Evolutionary conservation across 2,329 filamentous ascomycete species (phyloP), one percentile per base, ranked within the genome.

Genomic region (Nemania serpens): DNA sequence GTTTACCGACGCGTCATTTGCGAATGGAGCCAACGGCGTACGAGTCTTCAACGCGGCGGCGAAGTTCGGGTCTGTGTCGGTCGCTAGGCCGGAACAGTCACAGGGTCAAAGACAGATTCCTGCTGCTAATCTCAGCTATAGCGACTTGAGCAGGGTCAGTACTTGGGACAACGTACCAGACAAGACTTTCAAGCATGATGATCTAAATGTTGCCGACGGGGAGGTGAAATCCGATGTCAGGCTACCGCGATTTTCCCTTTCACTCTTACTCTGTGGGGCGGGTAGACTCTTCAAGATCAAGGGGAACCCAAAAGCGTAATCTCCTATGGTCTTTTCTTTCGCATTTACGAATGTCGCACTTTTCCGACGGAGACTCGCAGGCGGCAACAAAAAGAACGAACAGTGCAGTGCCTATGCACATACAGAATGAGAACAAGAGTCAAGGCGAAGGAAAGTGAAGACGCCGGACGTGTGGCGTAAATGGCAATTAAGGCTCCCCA

Each of bases 41-140:
- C 56, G 10, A 56, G 62, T 34, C 63, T 67, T 41, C 51, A 57
- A 5, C 22, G 49, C 54, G 13, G 62, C 64, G 6, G 58, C 55
- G 9, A 52, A 50, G 36, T 73, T 75, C 52, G 69, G 70, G 1
- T 60, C 63, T 10, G 58, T 75, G 7, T 73, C 71, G 1, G 69
- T 75, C 5, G 61, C 67, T 3, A 67, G 62, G 34, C 61, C 68
- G 52, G 59, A 2, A 48, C n/a, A 1, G 10, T 55, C n/a, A 20
- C 3, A 20, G 18, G 22, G 5, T 2, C 34, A 13, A 42, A 20
- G 10, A 47, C 15, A 20, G 18, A 20, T 34, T 4, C 7, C 41
- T 11, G 43, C n/a, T 45, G 15, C 25, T 29, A 29, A 7, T 29
- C 3, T 20, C n/a, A 18, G n/a, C 15, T 2, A 11, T 11, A 6